Base-by-base conservation (phyloP, 768 basidiomycete genomes). In the Exsudoporus frostii region DNA sequence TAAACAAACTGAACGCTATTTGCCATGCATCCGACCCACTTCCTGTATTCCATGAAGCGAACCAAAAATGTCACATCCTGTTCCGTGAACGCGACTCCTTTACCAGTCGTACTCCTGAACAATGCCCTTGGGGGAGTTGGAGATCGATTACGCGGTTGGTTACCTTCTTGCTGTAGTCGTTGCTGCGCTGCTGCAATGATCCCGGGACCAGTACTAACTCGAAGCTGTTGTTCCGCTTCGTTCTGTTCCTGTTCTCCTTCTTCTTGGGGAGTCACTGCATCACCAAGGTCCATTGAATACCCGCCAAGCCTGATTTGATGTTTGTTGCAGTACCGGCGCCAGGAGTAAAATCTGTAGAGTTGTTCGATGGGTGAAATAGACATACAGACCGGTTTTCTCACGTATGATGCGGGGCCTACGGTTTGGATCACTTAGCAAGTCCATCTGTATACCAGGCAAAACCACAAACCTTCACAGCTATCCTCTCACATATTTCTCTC, bases 261-360 rank as follows among this genome's bases (percentile, higher is more conserved):
- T 41, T 73, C 71, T 30, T 71, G 67, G 5, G 76, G 76, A 17
- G 77, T 73, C 15, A 69, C 73, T 10, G 77, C 75, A 17, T 80
- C 79, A 34, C 80, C 82, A 7, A 76, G 66, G 48, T 81, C 85
- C 90, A 92, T 92, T 9, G 81, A 74, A 60, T 92, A 93, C 2
- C 90, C 89, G 24, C 89, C 88, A 0, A 93, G 76, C n/a, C 88
- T 84, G 45, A 93, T 93, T 68, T 92, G 89, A 67, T 93, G 90
- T 65, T 92, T 93, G 66, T 93, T 93, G 73, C 91, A 93, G 63
- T 92, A 93, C 40, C 91, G 82, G 37, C 91, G 81, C 91, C 91
- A 93, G 1, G 90, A 92, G 66, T 91, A 92, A 66, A 92, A 92
- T 11, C 90, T 92, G 50, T 20, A 47, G 34, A 39, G n/a, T 48